Evolutionary conservation across 768 basidiomycete genomes (phyloP).

Genomic region (Lactarius pseudohatsudake): DNA sequence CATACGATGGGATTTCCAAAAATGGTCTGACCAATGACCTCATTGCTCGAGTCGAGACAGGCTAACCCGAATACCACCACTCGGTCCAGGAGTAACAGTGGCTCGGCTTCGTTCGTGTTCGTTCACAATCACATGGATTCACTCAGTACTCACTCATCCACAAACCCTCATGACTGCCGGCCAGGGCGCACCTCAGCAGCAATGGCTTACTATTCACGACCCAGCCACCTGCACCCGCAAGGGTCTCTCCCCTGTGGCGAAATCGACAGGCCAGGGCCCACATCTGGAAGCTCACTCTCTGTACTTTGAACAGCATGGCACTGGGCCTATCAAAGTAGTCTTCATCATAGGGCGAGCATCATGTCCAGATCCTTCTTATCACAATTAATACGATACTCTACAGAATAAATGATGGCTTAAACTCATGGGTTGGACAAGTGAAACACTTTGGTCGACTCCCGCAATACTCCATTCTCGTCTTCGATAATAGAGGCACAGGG

Average conservation of each 20-base stretch:
- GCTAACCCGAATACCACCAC: constrained; percentile 28
- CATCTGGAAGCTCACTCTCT: constrained; percentile 66
- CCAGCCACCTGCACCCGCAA: constrained; percentile 60
- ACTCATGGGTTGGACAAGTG: constrained; percentile 67
- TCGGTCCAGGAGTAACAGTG: no score
- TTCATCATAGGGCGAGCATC: constrained; percentile 69
- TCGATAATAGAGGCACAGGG: constrained; percentile 85
- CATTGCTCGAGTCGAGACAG: no score
- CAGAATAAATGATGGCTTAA: constrained; percentile 62
- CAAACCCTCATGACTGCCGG: neutral
- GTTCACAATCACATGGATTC: neutral
- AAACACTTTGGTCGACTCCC: constrained; percentile 53
- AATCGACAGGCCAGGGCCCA: constrained; percentile 43
- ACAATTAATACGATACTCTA: neutral
- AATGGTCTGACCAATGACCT: no score
- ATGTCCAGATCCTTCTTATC: neutral
- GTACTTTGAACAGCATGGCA: constrained; percentile 75
- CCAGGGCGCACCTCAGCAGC: constrained; percentile 6
- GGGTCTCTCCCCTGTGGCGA: constrained; percentile 74
- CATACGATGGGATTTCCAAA: no score
- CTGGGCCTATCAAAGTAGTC: constrained; percentile 60
- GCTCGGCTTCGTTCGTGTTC: no score
- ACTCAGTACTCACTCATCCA: neutral
- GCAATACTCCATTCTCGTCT: constrained; percentile 64
- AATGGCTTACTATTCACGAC: constrained; percentile 53